phyloP scores from a whole-genome alignment of 768 basidiomycete genomes.

The Psilocybe azurescens region DNA sequence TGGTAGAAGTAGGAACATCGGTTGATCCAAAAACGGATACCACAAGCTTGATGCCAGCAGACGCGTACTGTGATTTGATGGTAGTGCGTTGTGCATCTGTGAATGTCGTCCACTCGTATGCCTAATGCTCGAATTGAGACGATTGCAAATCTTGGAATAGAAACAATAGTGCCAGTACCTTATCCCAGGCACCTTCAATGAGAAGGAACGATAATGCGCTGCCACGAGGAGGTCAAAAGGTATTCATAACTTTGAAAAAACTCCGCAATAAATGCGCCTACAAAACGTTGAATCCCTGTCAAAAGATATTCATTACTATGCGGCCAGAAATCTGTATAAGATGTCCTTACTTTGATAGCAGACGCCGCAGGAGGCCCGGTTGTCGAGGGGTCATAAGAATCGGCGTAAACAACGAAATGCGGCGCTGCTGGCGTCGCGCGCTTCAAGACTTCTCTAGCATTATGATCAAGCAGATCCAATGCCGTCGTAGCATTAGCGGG shows the following conservation, averaged over 20 bases:
- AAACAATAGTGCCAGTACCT: constrained; percentile 33
- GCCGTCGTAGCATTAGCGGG: constrained; percentile 22
- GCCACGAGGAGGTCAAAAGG: constrained; percentile 24
- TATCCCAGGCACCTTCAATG: constrained; percentile 59
- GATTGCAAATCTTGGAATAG: not conserved
- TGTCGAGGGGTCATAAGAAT: constrained; percentile 44
- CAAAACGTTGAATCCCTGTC: constrained; percentile 66
- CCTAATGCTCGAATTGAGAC: constrained; percentile 31
- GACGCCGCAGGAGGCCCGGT: constrained; percentile 55
- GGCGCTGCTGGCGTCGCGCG: constrained; percentile 52
- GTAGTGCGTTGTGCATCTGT: constrained; percentile 48
- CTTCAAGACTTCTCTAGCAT: constrained; percentile 37
- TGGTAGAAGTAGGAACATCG: constrained; percentile 59
- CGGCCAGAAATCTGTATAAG: not conserved
- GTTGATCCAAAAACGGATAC: constrained; percentile 69
- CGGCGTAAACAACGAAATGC: constrained; percentile 52
- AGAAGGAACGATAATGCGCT: constrained; percentile 59
- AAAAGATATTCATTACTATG: not conserved
- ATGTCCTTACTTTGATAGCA: constrained; percentile 41
- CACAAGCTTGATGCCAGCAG: constrained; percentile 62
- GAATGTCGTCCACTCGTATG: constrained; percentile 56
- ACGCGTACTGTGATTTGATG: constrained; percentile 55
- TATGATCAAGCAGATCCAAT: constrained; percentile 31
- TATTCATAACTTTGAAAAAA: not conserved
- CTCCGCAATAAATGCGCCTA: constrained; percentile 28